Conservation (phyloP, 163 green algal species). For the Scenedesmus sp. region DNA sequence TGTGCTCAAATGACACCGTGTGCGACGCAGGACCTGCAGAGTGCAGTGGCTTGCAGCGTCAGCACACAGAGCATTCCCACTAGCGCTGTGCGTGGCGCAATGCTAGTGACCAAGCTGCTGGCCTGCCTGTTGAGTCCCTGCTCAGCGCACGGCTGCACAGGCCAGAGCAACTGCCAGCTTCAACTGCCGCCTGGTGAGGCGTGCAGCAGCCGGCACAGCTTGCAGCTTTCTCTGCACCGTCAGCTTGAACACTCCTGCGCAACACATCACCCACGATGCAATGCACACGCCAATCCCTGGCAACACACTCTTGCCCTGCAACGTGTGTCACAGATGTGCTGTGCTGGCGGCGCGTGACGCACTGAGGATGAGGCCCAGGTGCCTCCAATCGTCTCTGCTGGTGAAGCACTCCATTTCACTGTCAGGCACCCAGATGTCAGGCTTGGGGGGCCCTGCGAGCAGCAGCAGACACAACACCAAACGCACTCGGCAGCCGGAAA, state of each 20-base stretch:
- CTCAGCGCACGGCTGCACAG: background rate
- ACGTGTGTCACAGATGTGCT: too few relatives aligned
- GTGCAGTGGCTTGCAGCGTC: background rate
- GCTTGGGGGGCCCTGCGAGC: constrained; percentile 28
- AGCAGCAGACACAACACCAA: background rate
- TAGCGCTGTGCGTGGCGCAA: too few relatives aligned
- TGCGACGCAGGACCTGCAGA: background rate
- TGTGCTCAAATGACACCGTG: background rate
- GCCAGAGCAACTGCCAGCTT: background rate
- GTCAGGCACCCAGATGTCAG: constrained; percentile 51
- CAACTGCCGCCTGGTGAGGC: background rate
- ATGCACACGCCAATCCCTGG: too few relatives aligned
- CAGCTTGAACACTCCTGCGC: background rate
- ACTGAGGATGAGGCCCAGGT: constrained; percentile 46
- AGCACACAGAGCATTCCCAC: background rate
- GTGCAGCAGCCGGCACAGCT: background rate
- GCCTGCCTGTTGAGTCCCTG: background rate
- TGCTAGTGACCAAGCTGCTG: background rate
- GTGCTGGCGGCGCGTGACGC: background rate
- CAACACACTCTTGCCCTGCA: too few relatives aligned
- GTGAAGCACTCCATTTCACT: constrained; percentile 41
- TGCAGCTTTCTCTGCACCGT: background rate
- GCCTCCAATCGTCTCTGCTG: background rate
- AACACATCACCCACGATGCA: background rate
- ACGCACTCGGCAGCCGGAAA: too few relatives aligned